A percentile compares a stretch with the other conserved stretches of the same genome.
These are phyloP conservation scores for Colletotrichum endophyticum DNA, from an alignment of 2,329 filamentous ascomycete genomes.

Conservation along the genomic window DNA sequence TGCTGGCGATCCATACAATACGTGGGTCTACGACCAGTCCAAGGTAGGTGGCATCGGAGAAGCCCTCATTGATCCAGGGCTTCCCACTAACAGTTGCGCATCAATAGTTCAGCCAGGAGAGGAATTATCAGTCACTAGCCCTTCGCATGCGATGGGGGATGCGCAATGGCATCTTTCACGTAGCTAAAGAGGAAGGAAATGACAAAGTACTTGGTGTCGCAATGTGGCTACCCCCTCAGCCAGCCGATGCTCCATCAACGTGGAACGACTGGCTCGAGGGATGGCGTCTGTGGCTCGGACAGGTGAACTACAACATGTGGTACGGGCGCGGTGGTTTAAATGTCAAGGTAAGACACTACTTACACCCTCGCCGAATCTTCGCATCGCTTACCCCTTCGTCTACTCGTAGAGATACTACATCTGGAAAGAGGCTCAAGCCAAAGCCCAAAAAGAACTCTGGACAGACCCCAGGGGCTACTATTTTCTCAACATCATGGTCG, in stretches of 20 bases:
- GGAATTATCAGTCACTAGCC: slow-evolving; percentile 67
- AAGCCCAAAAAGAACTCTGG: slow-evolving; percentile 68
- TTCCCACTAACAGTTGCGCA: background rate
- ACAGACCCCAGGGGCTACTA: slow-evolving; percentile 72
- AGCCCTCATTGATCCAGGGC: background rate
- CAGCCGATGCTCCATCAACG: slow-evolving; percentile 48
- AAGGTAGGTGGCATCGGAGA: slow-evolving; percentile 39
- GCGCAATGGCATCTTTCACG: slow-evolving; percentile 70
- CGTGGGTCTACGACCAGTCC: slow-evolving; percentile 66
- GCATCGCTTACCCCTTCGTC: accelerated
- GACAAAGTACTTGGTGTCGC: slow-evolving; percentile 70
- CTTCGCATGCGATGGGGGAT: slow-evolving; percentile 75
- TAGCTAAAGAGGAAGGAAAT: slow-evolving; percentile 64
- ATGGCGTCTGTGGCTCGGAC: slow-evolving; percentile 70
- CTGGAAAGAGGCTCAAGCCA: slow-evolving; percentile 71
- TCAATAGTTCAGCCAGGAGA: slow-evolving; percentile 58
- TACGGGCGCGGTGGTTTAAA: slow-evolving; percentile 74
- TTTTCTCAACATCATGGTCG: slow-evolving; percentile 78
- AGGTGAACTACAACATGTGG: slow-evolving; percentile 70
- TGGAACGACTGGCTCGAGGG: slow-evolving; percentile 68
- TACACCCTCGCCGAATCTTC: accelerated
- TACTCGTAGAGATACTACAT: slow-evolving; percentile 65
- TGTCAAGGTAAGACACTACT: slow-evolving; percentile 47
- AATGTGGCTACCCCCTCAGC: slow-evolving; percentile 72
- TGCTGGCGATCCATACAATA: slow-evolving; percentile 69